phyloP scores from a whole-genome alignment of 2,329 filamentous ascomycete species.

The Venturia nashicola region DNA sequence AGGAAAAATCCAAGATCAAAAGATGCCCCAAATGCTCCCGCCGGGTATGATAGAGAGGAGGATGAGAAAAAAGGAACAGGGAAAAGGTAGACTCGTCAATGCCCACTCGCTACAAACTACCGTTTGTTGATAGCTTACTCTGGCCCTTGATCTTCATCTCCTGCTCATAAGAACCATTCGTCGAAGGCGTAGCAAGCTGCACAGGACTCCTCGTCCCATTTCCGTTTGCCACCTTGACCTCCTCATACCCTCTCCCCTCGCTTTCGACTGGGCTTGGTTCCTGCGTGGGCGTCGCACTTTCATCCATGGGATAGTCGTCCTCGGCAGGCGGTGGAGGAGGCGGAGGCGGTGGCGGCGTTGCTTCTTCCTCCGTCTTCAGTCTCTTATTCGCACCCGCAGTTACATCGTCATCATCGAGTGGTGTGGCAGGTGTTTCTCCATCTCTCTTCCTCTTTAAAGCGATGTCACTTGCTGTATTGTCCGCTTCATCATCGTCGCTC shows the following conservation, averaged over 20 bases:
- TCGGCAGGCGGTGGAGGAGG: conserved; percentile 25
- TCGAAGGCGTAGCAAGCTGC: conserved; percentile 43
- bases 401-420: conserved; percentile 16
- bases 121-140: not conserved
- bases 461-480: not conserved
- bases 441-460: conserved; percentile 6
- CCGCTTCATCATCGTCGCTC: conserved; percentile 7
- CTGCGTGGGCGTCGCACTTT: conserved; percentile 18
- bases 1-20: not conserved
- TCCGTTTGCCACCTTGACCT: not conserved
- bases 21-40: not conserved
- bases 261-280: conserved; percentile 9
- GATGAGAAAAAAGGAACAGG: not conserved
- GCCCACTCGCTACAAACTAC: not conserved
- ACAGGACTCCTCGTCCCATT: conserved; percentile 70
- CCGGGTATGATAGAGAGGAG: not conserved
- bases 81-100: too few relatives aligned
- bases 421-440: conserved; percentile 5
- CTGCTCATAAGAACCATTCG: conserved; percentile 7
- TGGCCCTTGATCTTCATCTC: conserved; percentile 1
- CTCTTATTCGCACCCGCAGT: conserved; percentile 13
- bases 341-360: conserved; percentile 17
- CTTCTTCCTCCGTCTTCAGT: conserved; percentile 5
- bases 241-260: not conserved
- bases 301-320: conserved; percentile 19